Evolutionary conservation across 192 early-diverging fungal genomes (phyloP), one percentile per base, ranked within the genome.

Genomic region (Backusella westeae): DNA sequence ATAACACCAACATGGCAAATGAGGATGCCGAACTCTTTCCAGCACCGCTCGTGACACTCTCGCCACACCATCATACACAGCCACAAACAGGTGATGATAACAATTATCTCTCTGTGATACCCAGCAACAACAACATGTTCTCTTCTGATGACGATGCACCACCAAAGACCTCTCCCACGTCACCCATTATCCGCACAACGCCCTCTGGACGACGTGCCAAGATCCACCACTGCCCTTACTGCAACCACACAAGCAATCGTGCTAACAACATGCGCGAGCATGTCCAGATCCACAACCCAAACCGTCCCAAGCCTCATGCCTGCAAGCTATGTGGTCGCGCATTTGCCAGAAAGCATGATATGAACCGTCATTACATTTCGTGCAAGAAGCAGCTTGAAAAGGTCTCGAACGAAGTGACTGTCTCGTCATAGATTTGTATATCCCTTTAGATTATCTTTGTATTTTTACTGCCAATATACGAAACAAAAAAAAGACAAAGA

Each of bases 211-310:
- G 68, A 69, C 34, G 68, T 41, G 68, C 68, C 8, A 69, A 69
- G 23, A 42, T 75, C 6, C 78, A 90, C 74, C 71, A 82, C 42
- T 83, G 84, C 34, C 78, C 77, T 39, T 83, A 84, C n/a, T 93
- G 92, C 69, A 68, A 78, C 41, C 79, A 86, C 73, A 81, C 83
- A 7, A 93, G 92, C 53, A 87, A 88, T 32, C 84, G 92, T 53
- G 86, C 87, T 65, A 92, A 89, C 75, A 93, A 93, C 75, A 83
- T 93, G 75, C 83, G 91, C 67, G 85, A 88, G 12, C 92, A 93
- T 71, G 77, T 87, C 39, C 77, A 77, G 73, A 93, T 89, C 1
- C 92, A 93, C 69, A 85, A 93, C 78, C 90, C 90, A 14, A 83
- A 88, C 67, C 87, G 92, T 35, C 83, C 88, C 34, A 89, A 87